Base-by-base conservation (phyloP, 176 grass and related monocot genomes). In the Thalia dealbata region DNA sequence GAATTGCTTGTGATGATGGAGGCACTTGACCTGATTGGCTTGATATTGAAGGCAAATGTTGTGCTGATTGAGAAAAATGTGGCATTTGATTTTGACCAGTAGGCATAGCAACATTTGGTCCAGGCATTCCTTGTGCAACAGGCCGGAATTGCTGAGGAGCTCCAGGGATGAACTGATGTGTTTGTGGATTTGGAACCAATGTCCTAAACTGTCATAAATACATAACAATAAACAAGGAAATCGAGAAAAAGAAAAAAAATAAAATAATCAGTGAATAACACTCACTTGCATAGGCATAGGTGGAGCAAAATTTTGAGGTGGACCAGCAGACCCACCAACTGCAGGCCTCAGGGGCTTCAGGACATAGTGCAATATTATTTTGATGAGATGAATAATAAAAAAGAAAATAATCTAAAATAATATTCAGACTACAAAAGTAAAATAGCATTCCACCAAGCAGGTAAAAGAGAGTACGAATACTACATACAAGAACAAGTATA, bases 261-360 rank as follows among this genome's bases (percentile, higher is more conserved):
- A 52, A 71, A 50, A 23, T 14, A 72, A 51, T 18, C 6, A 72
- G 52, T 50, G 48, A 72, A 51, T 11, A 11, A 16, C 2, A 16
- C 68, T 75, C 77, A 99, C 95, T 90, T 99, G 95, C 83, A 93
- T 87, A 52, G 78, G 74, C 74, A 93, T 91, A 44, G 85, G 90
- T 23, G 87, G 83, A 76, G 79, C 87, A 73, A 91, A 80, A 85
- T 99, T 93, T 87, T 93, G 92, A 64, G 80, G 73, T 69, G 84
- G 95, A 50, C 76, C 72, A 12, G 46, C 65, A 76, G 85, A 88
- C 52, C 85, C 81, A 70, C 86, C 80, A 60, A 86, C 81, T 67
- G 87, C 75, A 85, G 95, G 88, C 75, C 86, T 89, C 44, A 82
- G 86, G 29, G 84, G 92, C 92, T 96, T 81, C 63, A 78, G 23